Base-by-base conservation (phyloP, 371 early-diverging fungal genomes). In the Phascolomyces articulosus region DNA sequence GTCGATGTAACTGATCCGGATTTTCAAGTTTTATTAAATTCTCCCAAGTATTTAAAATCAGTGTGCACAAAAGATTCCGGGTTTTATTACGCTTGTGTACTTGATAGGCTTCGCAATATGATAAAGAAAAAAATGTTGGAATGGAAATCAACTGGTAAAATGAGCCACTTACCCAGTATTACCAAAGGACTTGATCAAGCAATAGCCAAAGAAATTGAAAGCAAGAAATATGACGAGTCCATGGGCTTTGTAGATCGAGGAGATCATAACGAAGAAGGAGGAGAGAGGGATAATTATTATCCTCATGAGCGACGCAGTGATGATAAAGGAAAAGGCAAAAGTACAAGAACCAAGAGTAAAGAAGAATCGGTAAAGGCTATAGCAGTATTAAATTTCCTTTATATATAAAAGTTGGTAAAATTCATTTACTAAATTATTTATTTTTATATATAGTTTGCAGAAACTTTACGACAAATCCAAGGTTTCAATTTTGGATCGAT, bases 1-100 rank as follows among this genome's bases (percentile, higher is more conserved):
- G 66, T 64, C 20, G 80, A 80, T 60, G 40, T 80, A 0, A 56
- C 60, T n/a, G 71, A 77, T 31, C 68, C 74, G 65, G 20, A 26
- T 16, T 15, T 60, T 31, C n/a, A 40, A 68, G 3, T 55, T 68
- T 68, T 41, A 51, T 67, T 41, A 55, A 60, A 59, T 16, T 18
- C 41, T 10, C 26, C 60, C 6, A 27, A 21, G 49, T 75, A 71
- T 26, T 2, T 60, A 1, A 70, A 66, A 58, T 20, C 40, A 15
- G 38, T 28, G 15, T 64, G 64, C 49, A 60, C 69, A 34, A 51
- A 23, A 24, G 6, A 11, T 3, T 0, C 23, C 15, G 51, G 51
- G 4, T 51, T 51, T 24, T 51, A 28, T 6, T 51, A 51, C 15
- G 6, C 11, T 24, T 51, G 51, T 51, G 51, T 51, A n/a, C 15